A percentile compares a stretch with the other conserved stretches of the same genome.
These are phyloP conservation scores for Tylopilus sp. DNA, from an alignment of 1,284 basidiomycete genomes.

Conservation along the genomic window DNA sequence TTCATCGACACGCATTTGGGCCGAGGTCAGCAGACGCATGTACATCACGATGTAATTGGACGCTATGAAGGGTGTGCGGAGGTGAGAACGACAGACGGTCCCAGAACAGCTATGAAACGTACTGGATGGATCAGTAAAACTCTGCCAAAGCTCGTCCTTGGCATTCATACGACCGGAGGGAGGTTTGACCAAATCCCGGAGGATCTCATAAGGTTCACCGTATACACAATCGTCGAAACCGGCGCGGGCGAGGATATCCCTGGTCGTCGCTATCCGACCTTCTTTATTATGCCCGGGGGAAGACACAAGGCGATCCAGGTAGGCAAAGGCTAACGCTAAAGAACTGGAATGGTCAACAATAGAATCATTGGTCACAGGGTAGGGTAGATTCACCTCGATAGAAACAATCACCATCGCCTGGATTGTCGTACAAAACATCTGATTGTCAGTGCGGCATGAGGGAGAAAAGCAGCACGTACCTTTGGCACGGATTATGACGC, in stretches of 20 bases:
- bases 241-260: conserved; percentile 64
- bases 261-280: conserved; percentile 65
- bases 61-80: conserved; percentile 47
- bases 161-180: conserved; percentile 43
- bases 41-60: conserved; percentile 81
- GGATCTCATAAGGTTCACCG: conserved; percentile 64
- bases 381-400: conserved; percentile 69
- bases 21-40: conserved; percentile 84
- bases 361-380: conserved; percentile 5
- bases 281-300: conserved; percentile 56
- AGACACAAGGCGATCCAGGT: conserved; percentile 68
- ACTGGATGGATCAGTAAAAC: conserved; percentile 71
- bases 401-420: conserved; percentile 86
- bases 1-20: conserved; percentile 77
- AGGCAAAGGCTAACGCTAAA: conserved; percentile 77
- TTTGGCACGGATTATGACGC: conserved; percentile 72
- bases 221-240: conserved; percentile 78
- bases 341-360: conserved; percentile 47
- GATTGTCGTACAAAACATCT: conserved; percentile 16
- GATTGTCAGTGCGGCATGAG: conserved; percentile 31
- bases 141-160: conserved; percentile 47
- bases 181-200: conserved; percentile 54
- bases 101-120: conserved; percentile 22
- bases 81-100: conserved; percentile 11
- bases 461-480: conserved; percentile 58